Evolutionary conservation across 2,329 filamentous ascomycete species (phyloP).

Genomic region (Xylaria sp.): DNA sequence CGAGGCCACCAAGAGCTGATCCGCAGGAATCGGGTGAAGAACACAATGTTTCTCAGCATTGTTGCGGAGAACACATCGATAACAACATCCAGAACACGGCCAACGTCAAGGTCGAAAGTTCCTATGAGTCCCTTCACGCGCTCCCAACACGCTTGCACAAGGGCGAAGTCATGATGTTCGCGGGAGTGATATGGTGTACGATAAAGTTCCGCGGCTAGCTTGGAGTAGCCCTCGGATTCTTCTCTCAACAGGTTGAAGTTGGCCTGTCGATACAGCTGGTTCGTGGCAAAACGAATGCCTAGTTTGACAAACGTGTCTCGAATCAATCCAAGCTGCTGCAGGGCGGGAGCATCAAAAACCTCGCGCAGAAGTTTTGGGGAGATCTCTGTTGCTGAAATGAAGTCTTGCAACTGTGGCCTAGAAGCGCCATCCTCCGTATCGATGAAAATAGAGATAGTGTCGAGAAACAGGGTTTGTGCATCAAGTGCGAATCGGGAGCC

Average conservation of each 20-base stretch:
- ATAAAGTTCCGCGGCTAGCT: conserved; percentile 93
- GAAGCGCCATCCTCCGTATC: conserved; percentile 65
- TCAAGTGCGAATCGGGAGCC: conserved; percentile 54
- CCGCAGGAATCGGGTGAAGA: conserved; percentile 91
- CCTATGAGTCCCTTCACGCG: conserved; percentile 93
- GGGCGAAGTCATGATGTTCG: conserved; percentile 71
- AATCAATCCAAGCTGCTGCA: conserved; percentile 78
- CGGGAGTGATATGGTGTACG: conserved; percentile 71
- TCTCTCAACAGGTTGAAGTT: conserved; percentile 96
- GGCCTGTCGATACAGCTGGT: conserved; percentile 89
- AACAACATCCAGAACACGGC: conserved; percentile 89
- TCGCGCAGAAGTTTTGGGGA: conserved; percentile 74
- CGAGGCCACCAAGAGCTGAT: conserved; percentile 97
- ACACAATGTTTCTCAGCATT: conserved; percentile 87
- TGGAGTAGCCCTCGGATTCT: conserved; percentile 95
- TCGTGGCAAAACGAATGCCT: conserved; percentile 87
- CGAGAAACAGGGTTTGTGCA: conserved; percentile 74
- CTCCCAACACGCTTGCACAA: conserved; percentile 85
- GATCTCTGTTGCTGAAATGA: conserved; percentile 74
- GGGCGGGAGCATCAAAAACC: conserved; percentile 76
- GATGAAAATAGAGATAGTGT: conserved; percentile 77
- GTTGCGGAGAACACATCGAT: conserved; percentile 94
- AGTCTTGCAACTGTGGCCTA: conserved; percentile 59
- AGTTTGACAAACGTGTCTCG: conserved; percentile 82
- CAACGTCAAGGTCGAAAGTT: conserved; percentile 95